Conservation (phyloP, 2,329 filamentous ascomycete species). For the Xylariaceae sp. region DNA sequence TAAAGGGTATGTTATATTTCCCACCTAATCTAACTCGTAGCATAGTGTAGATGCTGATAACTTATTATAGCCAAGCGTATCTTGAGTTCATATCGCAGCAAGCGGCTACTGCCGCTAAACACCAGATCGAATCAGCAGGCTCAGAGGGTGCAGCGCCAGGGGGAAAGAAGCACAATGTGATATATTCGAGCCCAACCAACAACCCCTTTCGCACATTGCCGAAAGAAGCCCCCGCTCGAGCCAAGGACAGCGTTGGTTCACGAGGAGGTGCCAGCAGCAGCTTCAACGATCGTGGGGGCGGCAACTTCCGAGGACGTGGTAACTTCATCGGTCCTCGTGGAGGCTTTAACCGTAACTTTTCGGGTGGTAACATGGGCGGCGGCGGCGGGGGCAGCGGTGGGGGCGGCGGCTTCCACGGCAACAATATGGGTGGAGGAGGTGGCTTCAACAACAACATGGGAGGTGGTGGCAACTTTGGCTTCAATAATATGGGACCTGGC, state of each 20-base stretch:
- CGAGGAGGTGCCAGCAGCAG: conserved; percentile 59
- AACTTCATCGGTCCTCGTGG: conserved; percentile 40
- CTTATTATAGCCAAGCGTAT: conserved; percentile 69
- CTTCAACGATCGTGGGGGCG: conserved; percentile 51
- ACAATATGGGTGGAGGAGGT: conserved; percentile 31
- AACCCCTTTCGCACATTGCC: conserved; percentile 93
- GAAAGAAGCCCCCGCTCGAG: conserved; percentile 80
- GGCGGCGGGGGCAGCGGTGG: conserved; percentile 31
- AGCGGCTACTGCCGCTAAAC: conserved; percentile 84
- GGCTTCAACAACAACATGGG: conserved; percentile 42
- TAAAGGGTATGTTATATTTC: conserved; percentile 74
- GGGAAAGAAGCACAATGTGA: conserved; percentile 74
- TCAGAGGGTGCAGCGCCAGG: conserved; percentile 59
- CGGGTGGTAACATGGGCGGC: conserved; percentile 37
- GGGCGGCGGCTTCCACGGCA: conserved; percentile 37
- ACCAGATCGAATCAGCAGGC: conserved; percentile 68
- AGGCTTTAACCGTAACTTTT: conserved; percentile 42
- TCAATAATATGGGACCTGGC: conserved; percentile 37
- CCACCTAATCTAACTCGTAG: neutral
- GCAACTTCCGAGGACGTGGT: conserved; percentile 41
- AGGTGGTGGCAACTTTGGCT: conserved; percentile 37
- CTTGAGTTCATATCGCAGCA: conserved; percentile 84
- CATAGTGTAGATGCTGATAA: conserved; percentile 10
- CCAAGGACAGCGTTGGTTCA: conserved; percentile 61
- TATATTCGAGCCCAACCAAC: conserved; percentile 75